Percentiles rank a stretch among this genome's conserved stretches.
phyloP scores from a whole-genome alignment of 2,329 filamentous ascomycete genomes.

The Thermothelomyces thermophilus region DNA sequence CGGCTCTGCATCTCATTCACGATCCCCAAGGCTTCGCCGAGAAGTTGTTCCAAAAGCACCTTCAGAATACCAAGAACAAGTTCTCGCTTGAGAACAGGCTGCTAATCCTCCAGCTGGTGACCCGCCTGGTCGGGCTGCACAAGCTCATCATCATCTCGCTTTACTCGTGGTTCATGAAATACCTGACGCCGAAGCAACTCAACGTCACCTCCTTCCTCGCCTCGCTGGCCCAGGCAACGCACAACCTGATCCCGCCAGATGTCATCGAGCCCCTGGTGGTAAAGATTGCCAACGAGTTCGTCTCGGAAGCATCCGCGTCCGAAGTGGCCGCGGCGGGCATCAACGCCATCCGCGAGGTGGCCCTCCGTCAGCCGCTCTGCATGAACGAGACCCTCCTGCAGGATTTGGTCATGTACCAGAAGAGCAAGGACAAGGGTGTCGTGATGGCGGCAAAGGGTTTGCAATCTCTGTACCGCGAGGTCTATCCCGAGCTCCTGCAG shows the following conservation, averaged over 20 bases:
- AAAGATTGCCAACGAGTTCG: conserved; percentile 98
- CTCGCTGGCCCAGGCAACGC: conserved; percentile 83
- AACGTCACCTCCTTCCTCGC: conserved; percentile 91
- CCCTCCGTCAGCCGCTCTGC: conserved; percentile 84
- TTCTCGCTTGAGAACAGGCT: conserved; percentile 84
- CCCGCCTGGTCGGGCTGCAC: conserved; percentile 84
- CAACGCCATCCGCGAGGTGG: conserved; percentile 92
- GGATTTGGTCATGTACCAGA: conserved; percentile 90
- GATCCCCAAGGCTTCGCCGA: conserved; percentile 94
- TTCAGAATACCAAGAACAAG: conserved; percentile 80
- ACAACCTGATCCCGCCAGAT: conserved; percentile 87
- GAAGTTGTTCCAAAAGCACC: conserved; percentile 79
- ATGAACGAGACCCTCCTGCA: conserved; percentile 96
- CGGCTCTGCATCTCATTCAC: conserved; percentile 85
- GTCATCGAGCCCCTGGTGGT: conserved; percentile 81
- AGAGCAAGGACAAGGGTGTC: conserved; percentile 97
- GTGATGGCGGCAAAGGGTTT: conserved; percentile 97
- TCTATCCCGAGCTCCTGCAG: conserved; percentile 80
- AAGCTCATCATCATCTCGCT: conserved; percentile 83
- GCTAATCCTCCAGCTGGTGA: conserved; percentile 83
- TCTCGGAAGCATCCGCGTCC: conserved; percentile 84
- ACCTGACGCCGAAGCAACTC: conserved; percentile 78
- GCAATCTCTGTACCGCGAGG: conserved; percentile 82
- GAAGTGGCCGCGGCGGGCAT: conserved; percentile 89
- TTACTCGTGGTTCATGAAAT: conserved; percentile 96